These are phyloP conservation scores for Solanum phureja DNA, from an alignment of 257 asterid species.

Conservation along the genomic window DNA sequence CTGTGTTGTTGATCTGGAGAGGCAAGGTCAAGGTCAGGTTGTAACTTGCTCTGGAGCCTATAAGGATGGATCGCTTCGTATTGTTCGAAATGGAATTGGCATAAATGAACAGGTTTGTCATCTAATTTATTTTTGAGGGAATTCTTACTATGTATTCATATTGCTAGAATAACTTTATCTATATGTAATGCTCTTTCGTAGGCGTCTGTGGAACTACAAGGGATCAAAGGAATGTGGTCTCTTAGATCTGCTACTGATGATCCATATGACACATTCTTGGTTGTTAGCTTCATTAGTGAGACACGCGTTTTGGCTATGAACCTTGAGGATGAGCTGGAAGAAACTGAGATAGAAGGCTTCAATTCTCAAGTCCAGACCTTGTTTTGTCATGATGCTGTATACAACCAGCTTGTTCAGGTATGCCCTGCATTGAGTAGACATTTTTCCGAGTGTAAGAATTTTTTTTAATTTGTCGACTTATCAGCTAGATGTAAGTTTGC, in stretches of 20 bases:
- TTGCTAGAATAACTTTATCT: not conserved
- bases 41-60: conserved; percentile 97
- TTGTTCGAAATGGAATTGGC: conserved; percentile 91
- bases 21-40: conserved; percentile 99
- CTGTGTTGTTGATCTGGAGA: conserved; percentile 86
- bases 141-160: not conserved
- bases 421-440: not conserved
- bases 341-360: conserved; percentile 92
- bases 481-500: not conserved
- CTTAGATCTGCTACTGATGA: conserved; percentile 77
- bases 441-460: not conserved
- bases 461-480: not conserved
- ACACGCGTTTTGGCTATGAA: conserved; percentile 95
- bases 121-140: not conserved
- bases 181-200: conserved; percentile 10
- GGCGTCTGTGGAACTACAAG: conserved; percentile 98
- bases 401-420: conserved; percentile 89
- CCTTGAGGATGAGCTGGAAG: conserved; percentile 88
- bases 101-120: conserved; percentile 72
- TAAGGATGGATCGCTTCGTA: conserved; percentile 87
- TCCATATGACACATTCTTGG: conserved; percentile 80
- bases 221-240: conserved; percentile 98
- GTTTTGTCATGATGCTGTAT: conserved; percentile 83
- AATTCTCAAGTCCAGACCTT: conserved; percentile 67
- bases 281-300: conserved; percentile 87